phyloP scores from a whole-genome alignment of 176 grass and related monocot genomes.

The Urochloa ruziziensis region DNA sequence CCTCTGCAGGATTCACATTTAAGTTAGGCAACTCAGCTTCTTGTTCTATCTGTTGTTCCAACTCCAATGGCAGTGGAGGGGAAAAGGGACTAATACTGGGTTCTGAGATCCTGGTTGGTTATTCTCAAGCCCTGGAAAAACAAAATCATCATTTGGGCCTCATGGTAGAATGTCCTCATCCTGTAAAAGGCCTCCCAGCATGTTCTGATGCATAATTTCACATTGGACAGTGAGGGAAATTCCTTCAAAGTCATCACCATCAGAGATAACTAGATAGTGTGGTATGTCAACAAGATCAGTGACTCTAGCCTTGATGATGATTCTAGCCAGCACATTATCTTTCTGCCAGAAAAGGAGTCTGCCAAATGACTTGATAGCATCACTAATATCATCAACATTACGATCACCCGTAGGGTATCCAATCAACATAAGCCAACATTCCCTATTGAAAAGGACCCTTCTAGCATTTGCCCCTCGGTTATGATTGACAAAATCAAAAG shows the following conservation, averaged over 20 bases:
- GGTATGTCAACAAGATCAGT: not conserved
- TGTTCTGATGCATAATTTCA: not conserved
- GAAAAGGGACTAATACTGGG: too few relatives aligned
- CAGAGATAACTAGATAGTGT: not conserved
- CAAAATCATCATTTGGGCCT: too few relatives aligned
- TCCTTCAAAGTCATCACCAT: not conserved
- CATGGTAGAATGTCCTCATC: not conserved
- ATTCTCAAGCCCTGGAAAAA: too few relatives aligned
- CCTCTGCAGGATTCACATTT: too few relatives aligned
- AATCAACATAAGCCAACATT: not conserved
- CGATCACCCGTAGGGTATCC: not conserved
- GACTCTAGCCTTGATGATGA: not conserved
- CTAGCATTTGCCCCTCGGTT: not conserved
- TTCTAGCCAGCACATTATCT: not conserved
- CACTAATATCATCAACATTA: rapidly evolving
- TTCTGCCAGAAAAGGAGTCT: not conserved
- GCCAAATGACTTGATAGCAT: not conserved
- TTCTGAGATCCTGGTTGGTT: too few relatives aligned
- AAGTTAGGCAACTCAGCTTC: too few relatives aligned
- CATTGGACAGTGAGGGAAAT: not conserved
- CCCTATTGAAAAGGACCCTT: not conserved
- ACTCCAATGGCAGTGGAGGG: too few relatives aligned
- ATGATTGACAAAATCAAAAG: not conserved
- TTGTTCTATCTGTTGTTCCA: too few relatives aligned
- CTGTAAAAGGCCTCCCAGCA: not conserved